Evolutionary conservation across 179 eudicot genomes (phyloP), one percentile per base, ranked within the genome.

Genomic region (Silene noctiflora): DNA sequence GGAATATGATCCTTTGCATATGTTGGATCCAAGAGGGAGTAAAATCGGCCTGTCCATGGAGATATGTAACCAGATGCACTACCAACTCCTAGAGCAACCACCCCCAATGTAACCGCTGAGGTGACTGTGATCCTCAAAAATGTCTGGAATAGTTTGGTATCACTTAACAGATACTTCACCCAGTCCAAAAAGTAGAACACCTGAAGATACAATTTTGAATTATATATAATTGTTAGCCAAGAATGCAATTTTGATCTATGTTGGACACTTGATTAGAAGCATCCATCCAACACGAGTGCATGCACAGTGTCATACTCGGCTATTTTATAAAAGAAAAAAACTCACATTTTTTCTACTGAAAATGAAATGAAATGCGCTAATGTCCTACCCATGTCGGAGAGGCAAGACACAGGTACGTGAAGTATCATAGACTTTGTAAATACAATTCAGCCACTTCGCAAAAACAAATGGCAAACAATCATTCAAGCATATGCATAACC

Each of bases 21-120:
- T 51, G 99, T 95, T 69, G 99, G 99, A 84, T 95, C 99, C 75
- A 95, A 84, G 69, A 95, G 88, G 79, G 99, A 95, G 88, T 94
- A 95, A 84, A 95, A 95, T 66, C 99, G 91, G 56, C 99, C 99
- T 2, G 99, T 91, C 99, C 99, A 95, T 63, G 99, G 98, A 35
- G 99, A 88, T 67, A 95, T 93, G 76, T 89, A 95, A 24, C 99
- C 99, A 83, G 99, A 87, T 64, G 96, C 97, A 76, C 91, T 95
- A 79, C 99, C 99, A 72, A 95, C 87, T 69, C 97, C 96, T 76
- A 95, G 81, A 72, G 96, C 99, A 66, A 91, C 74, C 72, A 87
- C 91, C 78, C 96, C 99, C 69, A 93, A 64, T 77, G 85, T 87
- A 29, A 89, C 81, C 22, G 97, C 90, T 77, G 84, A 85, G 44